Percentiles rank a stretch among this genome's conserved stretches.
phyloP scores from a whole-genome alignment of 129 eudicot species.

The Centaurea solstitialis region DNA sequence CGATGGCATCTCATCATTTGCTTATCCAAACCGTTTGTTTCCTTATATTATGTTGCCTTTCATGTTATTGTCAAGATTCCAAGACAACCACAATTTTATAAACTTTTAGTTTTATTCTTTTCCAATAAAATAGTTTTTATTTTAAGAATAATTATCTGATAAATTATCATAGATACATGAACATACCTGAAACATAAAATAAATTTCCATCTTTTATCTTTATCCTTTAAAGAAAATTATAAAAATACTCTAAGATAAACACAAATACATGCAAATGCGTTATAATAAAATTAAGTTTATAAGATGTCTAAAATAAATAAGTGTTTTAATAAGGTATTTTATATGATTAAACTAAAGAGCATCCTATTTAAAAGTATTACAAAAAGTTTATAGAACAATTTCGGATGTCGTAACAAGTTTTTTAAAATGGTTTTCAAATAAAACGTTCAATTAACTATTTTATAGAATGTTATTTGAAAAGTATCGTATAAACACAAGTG shows the following conservation, averaged over 20 bases:
- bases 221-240: too few species aligned
- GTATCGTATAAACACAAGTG: too few species aligned
- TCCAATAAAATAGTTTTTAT: neutral
- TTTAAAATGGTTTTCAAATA: too few species aligned
- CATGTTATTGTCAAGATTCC: slow-evolving; percentile 33
- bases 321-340: too few species aligned
- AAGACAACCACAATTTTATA: slow-evolving; percentile 19
- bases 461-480: too few species aligned
- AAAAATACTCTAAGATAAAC: neutral
- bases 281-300: too few species aligned
- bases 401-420: too few species aligned
- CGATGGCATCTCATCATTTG: slow-evolving; percentile 18
- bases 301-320: too few species aligned
- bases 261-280: neutral
- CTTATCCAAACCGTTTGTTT: slow-evolving; percentile 40
- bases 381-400: too few species aligned
- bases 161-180: neutral
- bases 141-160: neutral
- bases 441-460: too few species aligned
- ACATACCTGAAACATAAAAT: neutral
- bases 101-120: neutral
- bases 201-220: neutral
- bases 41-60: slow-evolving; percentile 10
- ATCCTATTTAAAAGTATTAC: too few species aligned
- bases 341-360: too few species aligned